Evolutionary conservation across 805 yeast genomes (phyloP).

Genomic region (Maudiozyma turicensis): DNA sequence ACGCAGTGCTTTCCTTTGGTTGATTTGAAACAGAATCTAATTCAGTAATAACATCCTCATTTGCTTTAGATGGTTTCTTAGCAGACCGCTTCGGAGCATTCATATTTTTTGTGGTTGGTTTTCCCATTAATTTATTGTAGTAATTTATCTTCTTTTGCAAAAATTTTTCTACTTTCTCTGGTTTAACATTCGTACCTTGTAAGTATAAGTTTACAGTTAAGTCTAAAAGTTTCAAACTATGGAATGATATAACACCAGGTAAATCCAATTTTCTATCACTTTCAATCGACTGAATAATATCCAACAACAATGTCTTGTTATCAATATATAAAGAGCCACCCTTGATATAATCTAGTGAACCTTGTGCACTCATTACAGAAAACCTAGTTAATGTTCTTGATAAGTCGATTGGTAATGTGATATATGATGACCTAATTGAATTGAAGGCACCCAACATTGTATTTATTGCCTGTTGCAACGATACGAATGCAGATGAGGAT

Average conservation of each 20-base stretch:
- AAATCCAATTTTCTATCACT: constrained; percentile 42
- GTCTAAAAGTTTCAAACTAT: constrained; percentile 48
- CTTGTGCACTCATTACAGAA: constrained; percentile 57
- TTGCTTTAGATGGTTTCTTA: constrained; percentile 7
- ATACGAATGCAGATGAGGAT: constrained; percentile 49
- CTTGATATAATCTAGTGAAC: constrained; percentile 71
- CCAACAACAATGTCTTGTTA: constrained; percentile 46
- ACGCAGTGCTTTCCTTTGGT: background rate
- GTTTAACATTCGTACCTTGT: constrained; percentile 36
- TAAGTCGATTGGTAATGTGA: constrained; percentile 57
- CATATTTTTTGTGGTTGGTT: constrained; percentile 8
- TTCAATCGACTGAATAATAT: constrained; percentile 41
- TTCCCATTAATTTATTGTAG: constrained; percentile 23
- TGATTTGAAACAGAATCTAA: background rate
- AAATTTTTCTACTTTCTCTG: constrained; percentile 24
- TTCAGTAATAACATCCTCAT: constrained; percentile 6
- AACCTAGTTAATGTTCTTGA: constrained; percentile 55
- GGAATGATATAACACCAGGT: constrained; percentile 53
- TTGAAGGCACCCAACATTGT: constrained; percentile 48
- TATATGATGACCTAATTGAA: constrained; percentile 33
- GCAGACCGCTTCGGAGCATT: constrained; percentile 5
- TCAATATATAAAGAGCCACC: constrained; percentile 75
- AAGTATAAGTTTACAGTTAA: constrained; percentile 51
- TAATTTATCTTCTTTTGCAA: constrained; percentile 20
- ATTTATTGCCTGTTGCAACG: constrained; percentile 58